phyloP scores from a whole-genome alignment of 1,139 yeast species.

The Taphrina wiesneri region DNA sequence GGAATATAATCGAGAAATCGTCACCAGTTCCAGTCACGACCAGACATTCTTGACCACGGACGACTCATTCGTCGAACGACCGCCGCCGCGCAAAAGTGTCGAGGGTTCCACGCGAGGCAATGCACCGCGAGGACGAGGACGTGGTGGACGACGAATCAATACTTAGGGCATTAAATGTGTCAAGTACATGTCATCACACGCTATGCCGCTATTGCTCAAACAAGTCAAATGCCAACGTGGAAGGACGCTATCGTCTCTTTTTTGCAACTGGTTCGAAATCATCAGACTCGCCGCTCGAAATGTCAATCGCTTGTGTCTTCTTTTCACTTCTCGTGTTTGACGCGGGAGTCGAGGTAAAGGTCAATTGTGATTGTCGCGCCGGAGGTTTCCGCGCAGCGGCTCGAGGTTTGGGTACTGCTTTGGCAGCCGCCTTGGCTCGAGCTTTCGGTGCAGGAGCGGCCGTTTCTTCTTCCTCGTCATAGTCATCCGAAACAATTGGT shows the following conservation, averaged over 20 bases:
- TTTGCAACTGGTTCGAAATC: constrained; percentile 17
- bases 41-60: constrained; percentile 37
- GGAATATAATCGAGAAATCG: background rate
- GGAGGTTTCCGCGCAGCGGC: background rate
- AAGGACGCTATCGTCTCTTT: background rate
- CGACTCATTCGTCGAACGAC: constrained; percentile 37
- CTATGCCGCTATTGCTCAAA: too few relatives aligned
- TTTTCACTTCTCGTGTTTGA: background rate
- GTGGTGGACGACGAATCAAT: constrained; percentile 16
- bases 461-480: background rate
- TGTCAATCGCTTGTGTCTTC: constrained; percentile 1
- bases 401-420: background rate
- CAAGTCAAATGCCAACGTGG: background rate
- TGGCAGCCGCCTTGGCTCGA: background rate
- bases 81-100: constrained; percentile 29
- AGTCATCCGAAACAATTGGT: constrained; percentile 4
- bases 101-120: background rate
- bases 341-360: constrained; percentile 8
- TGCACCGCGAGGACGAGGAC: constrained; percentile 26
- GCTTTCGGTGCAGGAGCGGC: background rate
- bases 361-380: background rate
- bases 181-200: too few relatives aligned
- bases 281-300: constrained; percentile 10
- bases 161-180: too few relatives aligned
- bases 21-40: constrained; percentile 12